Evolutionary conservation across 805 yeast species (phyloP), one percentile per base, ranked within the genome.

Genomic region (Pichia occidentalis): DNA sequence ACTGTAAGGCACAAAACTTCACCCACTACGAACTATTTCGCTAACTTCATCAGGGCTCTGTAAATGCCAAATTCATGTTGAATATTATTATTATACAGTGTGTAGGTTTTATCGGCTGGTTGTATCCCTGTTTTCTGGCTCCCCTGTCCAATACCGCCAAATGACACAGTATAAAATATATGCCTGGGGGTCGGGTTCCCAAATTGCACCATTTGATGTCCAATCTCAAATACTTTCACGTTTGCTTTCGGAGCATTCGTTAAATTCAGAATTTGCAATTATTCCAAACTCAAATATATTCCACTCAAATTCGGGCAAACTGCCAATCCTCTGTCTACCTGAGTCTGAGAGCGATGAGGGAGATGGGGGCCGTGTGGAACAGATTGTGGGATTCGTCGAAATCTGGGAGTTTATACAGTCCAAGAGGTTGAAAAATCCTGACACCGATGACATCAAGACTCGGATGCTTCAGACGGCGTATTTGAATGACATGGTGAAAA

Each of bases 261-360:
- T 31, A 22, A 34, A 53, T 25, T n/a, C 41, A 47, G 43, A 60
- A 4, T 48, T 59, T 28, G 46, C 58, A 25, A 52, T 80, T 2
- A 67, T 75, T 7, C 68, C 78, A 2, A 75, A 84, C 2, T 72
- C 75, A 37, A 78, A 80, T 51, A 69, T 77, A 10, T 73, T 73
- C 47, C 39, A 72, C 8, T 71, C 84, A 1, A 64, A 63, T 9
- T 62, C 64, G 9, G 70, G 68, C 2, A 60, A 56, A 32, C 52
- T 80, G 13, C 90, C 90, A 1, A 24, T 23, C 14, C 17, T 40
- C 17, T 14, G 7, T n/a, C 10, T 53, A 68, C 2, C 52, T 76
- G 32, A 21, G n/a, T n/a, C n/a, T n/a, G n/a, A n/a, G n/a, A n/a
- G n/a, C n/a, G 21, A 21, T 20, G 26, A 34, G 23, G 29, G 18